phyloP scores from a whole-genome alignment of 2,329 filamentous ascomycete species.

The Geosmithia putterillii region DNA sequence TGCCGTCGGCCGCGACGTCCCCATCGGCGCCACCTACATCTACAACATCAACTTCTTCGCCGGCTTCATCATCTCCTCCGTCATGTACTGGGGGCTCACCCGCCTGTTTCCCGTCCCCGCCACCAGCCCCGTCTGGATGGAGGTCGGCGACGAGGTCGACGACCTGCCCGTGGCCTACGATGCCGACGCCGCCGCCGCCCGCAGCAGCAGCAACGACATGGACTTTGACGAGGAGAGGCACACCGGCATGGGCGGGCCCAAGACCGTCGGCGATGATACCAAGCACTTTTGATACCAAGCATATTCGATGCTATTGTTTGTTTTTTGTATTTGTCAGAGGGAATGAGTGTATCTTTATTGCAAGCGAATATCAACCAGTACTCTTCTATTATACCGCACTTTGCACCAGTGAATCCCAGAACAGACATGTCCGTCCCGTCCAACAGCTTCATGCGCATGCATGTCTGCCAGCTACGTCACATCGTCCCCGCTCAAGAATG shows the following conservation, averaged over 20 bases:
- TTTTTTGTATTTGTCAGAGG: not conserved
- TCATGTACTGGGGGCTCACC: conserved; percentile 59
- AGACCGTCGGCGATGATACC: not conserved
- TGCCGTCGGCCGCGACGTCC: conserved; percentile 59
- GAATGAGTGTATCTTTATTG: not conserved
- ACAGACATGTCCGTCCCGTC: too few relatives aligned
- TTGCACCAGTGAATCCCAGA: too few relatives aligned
- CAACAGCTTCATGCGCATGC: too few relatives aligned
- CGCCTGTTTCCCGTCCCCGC: conserved; percentile 60
- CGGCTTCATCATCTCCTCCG: conserved; percentile 60
- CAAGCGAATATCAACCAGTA: too few relatives aligned
- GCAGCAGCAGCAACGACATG: conserved; percentile 2
- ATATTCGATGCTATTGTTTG: not conserved
- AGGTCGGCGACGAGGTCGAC: conserved; percentile 54
- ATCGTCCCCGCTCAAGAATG: too few relatives aligned
- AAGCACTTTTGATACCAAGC: conserved; percentile 1
- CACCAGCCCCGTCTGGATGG: conserved; percentile 64
- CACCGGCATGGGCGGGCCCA: not conserved
- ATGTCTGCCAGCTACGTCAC: too few relatives aligned
- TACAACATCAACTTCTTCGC: conserved; percentile 88
- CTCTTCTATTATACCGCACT: too few relatives aligned
- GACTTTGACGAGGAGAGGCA: conserved; percentile 3
- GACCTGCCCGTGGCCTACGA: conserved; percentile 37
- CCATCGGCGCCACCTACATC: conserved; percentile 68
- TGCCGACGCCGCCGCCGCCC: conserved; percentile 4